Percentiles rank a stretch among this genome's conserved stretches.
These are phyloP conservation scores for Populus simonii DNA, from an alignment of 345 rosid species.

Conservation along the genomic window DNA sequence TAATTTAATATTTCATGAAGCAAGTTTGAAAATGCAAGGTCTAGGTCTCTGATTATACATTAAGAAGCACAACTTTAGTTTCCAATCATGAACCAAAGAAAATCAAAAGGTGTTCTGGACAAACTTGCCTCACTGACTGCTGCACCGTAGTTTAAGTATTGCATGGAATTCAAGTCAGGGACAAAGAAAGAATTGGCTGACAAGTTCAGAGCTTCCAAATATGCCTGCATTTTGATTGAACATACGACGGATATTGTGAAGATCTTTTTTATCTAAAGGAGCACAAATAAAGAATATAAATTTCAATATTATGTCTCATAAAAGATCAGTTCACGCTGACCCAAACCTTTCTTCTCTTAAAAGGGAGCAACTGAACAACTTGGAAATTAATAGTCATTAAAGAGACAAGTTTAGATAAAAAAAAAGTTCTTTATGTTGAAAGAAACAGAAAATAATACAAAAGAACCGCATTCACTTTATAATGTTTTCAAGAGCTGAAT, in stretches of 20 bases:
- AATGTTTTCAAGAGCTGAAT: too few relatives aligned
- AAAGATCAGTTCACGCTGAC: background rate
- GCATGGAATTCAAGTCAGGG: conserved; percentile 54
- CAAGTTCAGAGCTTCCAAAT: conserved; percentile 51
- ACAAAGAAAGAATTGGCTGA: conserved; percentile 52
- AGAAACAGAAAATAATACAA: too few relatives aligned
- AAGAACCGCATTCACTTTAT: too few relatives aligned
- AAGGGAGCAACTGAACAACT: background rate
- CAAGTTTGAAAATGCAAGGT: background rate
- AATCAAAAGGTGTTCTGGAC: background rate
- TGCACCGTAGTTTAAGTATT: conserved; percentile 85
- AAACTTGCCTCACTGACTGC: conserved; percentile 94
- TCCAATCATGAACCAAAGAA: background rate
- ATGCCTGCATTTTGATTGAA: conserved; percentile 54
- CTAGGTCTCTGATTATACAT: background rate
- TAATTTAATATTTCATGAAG: background rate
- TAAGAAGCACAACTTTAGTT: background rate
- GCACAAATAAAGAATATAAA: background rate
- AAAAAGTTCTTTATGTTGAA: too few relatives aligned
- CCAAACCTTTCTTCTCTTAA: background rate
- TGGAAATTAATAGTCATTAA: too few relatives aligned
- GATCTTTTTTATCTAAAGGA: background rate
- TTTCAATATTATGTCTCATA: background rate
- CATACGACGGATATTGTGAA: background rate
- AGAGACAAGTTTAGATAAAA: too few relatives aligned